A percentile compares a stretch with the other conserved stretches of the same genome.
Conservation (phyloP, 140 eudicot species). For the Ambrosia hybrid region DNA sequence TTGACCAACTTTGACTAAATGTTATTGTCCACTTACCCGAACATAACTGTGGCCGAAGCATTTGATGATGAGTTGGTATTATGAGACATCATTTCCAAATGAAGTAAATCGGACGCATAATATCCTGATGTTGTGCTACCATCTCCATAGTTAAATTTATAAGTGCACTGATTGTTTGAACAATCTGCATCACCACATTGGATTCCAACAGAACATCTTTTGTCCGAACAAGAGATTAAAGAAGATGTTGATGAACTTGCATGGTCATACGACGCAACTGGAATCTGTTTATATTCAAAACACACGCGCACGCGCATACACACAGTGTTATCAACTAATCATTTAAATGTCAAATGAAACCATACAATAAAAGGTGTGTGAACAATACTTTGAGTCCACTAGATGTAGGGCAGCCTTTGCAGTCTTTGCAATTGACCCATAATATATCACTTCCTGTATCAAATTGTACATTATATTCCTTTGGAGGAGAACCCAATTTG, state of each 20-base stretch:
- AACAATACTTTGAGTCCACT: constrained; percentile 72
- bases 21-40: constrained; percentile 48
- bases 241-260: constrained; percentile 55
- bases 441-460: constrained; percentile 89
- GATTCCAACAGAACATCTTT: constrained; percentile 49
- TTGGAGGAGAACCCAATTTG: constrained; percentile 69
- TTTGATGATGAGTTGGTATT: constrained; percentile 43
- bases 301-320: neutral
- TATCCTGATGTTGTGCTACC: constrained; percentile 77
- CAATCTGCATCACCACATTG: constrained; percentile 49
- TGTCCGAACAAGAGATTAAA: constrained; percentile 57
- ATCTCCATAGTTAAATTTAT: constrained; percentile 75
- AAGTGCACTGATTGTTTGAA: constrained; percentile 48
- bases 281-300: constrained; percentile 40
- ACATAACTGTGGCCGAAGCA: constrained; percentile 56
- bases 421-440: constrained; percentile 73
- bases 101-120: constrained; percentile 57
- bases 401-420: constrained; percentile 82
- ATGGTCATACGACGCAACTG: constrained; percentile 56
- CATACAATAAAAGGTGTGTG: neutral
- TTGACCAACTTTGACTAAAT: neutral
- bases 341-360: constrained; percentile 14
- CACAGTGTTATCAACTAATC: neutral
- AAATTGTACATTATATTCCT: constrained; percentile 67
- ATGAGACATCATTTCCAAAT: constrained; percentile 51